A percentile compares a stretch with the other conserved stretches of the same genome.
Evolutionary conservation across 345 rosid species (phyloP).

Genomic region (Ceriops tagal): DNA sequence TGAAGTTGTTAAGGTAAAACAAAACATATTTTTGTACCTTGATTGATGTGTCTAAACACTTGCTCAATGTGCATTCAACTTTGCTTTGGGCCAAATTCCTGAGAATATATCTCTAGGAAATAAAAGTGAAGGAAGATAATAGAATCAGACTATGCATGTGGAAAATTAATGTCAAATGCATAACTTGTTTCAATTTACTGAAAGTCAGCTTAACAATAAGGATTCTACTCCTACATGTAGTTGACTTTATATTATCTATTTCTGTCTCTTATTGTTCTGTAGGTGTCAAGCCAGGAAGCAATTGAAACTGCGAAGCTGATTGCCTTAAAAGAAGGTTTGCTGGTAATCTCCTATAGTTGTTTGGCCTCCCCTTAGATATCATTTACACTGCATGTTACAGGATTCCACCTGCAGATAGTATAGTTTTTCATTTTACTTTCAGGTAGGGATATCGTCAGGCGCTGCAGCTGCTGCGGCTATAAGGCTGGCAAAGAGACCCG

Average conservation of each 20-base stretch:
- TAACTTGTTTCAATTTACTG: too few species aligned
- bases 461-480: constrained; percentile 82
- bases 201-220: too few species aligned
- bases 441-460: constrained; percentile 97
- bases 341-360: constrained; percentile 35
- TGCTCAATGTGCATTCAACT: not conserved
- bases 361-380: too few species aligned
- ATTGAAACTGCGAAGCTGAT: constrained; percentile 74
- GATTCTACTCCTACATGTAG: not conserved
- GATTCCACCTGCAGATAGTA: not conserved
- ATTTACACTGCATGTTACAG: too few species aligned
- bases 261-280: constrained; percentile 1
- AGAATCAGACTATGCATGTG: too few species aligned
- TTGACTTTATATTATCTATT: not conserved
- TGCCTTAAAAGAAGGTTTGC: constrained; percentile 80
- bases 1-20: constrained; percentile 39
- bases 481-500: constrained; percentile 72
- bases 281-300: constrained; percentile 81
- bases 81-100: too few species aligned
- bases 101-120: too few species aligned
- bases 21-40: not conserved
- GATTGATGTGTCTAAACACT: not conserved
- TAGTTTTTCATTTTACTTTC: not conserved
- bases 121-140: not conserved
- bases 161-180: too few species aligned